phyloP scores from a whole-genome alignment of 2,329 filamentous ascomycete species.

The Cladophialophora bantiana region DNA sequence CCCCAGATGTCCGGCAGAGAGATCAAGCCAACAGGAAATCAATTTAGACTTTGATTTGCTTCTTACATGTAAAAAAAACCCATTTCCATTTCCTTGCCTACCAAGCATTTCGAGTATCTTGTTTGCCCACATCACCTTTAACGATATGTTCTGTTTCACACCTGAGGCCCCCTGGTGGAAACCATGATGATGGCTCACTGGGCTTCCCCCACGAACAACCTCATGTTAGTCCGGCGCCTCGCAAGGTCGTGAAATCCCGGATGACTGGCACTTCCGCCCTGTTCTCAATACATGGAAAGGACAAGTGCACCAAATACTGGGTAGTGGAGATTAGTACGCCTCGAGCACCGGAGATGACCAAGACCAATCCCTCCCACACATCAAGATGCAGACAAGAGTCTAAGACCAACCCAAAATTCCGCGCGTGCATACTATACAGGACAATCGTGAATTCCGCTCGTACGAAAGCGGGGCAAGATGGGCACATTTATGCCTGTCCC shows the following conservation, averaged over 20 bases:
- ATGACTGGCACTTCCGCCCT: neutral
- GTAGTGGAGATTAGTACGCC: slow-evolving; percentile 2
- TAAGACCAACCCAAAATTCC: neutral
- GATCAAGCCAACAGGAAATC: slow-evolving; percentile 1
- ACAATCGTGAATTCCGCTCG: neutral
- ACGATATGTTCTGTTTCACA: neutral
- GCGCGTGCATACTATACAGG: neutral
- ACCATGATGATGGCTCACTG: neutral
- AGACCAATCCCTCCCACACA: neutral
- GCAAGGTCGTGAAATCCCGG: neutral
- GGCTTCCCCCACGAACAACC: neutral
- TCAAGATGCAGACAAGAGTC: neutral
- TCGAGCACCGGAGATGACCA: neutral
- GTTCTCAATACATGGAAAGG: neutral
- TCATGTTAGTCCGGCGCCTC: no score
- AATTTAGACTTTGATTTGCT: neutral
- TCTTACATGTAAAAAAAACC: no score
- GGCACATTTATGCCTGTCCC: neutral
- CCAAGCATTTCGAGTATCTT: neutral
- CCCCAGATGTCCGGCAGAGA: neutral
- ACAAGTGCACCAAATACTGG: neutral
- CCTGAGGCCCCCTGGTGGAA: neutral
- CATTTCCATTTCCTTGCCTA: neutral
- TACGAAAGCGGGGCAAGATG: neutral
- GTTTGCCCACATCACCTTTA: neutral